Evolutionary conservation across 257 asterid genomes (phyloP).

Genomic region (Handroanthus guayacan): DNA sequence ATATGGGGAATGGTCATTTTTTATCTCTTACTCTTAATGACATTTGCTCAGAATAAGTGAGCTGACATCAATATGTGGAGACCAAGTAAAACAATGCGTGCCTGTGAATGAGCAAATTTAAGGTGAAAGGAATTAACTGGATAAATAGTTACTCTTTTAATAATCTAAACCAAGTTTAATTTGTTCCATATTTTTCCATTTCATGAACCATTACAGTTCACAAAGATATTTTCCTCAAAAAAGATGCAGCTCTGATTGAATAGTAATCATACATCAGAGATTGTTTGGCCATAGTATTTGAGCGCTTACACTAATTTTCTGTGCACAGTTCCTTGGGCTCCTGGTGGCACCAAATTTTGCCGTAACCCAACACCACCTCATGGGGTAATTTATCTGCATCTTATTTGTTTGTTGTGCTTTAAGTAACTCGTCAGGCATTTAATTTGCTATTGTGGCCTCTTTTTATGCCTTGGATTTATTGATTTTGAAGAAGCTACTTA

Average conservation of each 20-base stretch:
- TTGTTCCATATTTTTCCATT: conserved; percentile 19
- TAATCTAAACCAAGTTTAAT: conserved; percentile 3
- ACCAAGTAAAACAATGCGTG: neutral
- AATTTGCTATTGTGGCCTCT: neutral
- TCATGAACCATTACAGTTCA: neutral
- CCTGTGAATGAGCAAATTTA: neutral
- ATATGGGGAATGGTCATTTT: neutral
- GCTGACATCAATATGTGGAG: neutral
- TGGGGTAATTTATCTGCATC: conserved; percentile 58
- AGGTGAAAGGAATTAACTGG: neutral
- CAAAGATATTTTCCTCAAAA: neutral
- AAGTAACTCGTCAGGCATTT: neutral
- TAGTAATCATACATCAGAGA: neutral
- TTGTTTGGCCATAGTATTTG: conserved; percentile 10
- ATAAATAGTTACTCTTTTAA: neutral
- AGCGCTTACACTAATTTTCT: conserved; percentile 23
- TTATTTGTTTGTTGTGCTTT: neutral
- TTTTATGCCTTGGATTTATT: neutral
- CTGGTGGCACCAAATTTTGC: conserved; percentile 85
- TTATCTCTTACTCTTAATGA: conserved; percentile 17
- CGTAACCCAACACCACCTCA: conserved; percentile 80
- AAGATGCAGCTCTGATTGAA: neutral
- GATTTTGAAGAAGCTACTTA: neutral
- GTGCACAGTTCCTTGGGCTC: conserved; percentile 92
- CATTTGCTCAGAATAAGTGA: neutral